Evolutionary conservation across 352 stramenopile genomes (phyloP).

Genomic region (Phytophthora pisi): DNA sequence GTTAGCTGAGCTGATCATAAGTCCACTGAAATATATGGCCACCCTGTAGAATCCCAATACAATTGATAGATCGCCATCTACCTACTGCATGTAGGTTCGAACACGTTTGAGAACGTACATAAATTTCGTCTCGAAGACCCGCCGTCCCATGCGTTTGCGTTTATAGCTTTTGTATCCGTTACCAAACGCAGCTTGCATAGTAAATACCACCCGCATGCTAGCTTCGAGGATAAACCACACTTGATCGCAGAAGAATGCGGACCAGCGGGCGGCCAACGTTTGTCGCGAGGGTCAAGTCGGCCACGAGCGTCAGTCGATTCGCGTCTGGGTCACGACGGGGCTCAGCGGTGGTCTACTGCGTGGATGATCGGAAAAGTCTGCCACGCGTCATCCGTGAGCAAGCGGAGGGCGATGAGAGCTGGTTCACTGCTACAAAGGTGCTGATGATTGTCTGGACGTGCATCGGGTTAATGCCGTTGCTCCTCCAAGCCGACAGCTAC

Average conservation of each 20-base stretch:
- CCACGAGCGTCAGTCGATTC: not conserved
- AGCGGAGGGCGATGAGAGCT: not conserved
- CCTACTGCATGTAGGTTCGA: no score
- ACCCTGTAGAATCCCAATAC: not conserved
- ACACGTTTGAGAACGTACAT: no score
- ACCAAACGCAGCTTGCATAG: not conserved
- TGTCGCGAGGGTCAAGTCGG: not conserved
- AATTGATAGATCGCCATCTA: not conserved
- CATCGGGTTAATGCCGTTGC: constrained; percentile 9
- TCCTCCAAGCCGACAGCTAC: constrained; percentile 18
- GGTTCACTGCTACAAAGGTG: constrained; percentile 2
- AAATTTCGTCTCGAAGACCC: no score
- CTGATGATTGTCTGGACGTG: constrained; percentile 13
- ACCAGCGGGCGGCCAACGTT: not conserved
- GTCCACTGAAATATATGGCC: not conserved
- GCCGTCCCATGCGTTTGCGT: not conserved
- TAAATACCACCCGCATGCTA: not conserved
- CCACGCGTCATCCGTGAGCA: not conserved
- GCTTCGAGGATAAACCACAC: not conserved
- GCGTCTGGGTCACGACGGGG: not conserved
- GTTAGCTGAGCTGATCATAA: no score
- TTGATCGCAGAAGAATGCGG: not conserved
- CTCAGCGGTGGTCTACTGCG: not conserved
- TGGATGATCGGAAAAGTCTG: not conserved
- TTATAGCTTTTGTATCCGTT: not conserved